Evolutionary conservation across 2,329 filamentous ascomycete species (phyloP).

Genomic region (Paecilomyces variotii): DNA sequence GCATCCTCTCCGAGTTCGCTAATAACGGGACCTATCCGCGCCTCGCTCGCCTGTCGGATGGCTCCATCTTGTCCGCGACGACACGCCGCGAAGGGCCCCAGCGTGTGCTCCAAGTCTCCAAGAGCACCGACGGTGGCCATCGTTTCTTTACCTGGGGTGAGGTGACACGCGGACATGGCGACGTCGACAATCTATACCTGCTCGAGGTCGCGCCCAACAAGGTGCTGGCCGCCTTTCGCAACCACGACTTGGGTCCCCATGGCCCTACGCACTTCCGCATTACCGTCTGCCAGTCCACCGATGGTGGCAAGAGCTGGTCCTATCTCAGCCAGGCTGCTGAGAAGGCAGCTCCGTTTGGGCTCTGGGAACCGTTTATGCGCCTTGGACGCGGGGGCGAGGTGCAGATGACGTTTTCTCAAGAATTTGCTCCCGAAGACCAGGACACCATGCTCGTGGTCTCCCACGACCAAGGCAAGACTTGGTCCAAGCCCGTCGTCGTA

Average conservation of each 20-base stretch:
- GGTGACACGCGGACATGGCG: conserved; percentile 35
- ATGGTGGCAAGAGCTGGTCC: conserved; percentile 37
- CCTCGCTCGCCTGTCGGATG: conserved; percentile 37
- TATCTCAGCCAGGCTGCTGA: conserved; percentile 40
- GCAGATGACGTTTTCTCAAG: conserved; percentile 41
- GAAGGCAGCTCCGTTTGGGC: conserved; percentile 29
- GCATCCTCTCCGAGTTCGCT: conserved; percentile 26
- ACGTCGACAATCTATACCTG: conserved; percentile 43
- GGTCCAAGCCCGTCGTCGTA: conserved; percentile 36
- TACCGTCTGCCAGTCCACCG: conserved; percentile 41
- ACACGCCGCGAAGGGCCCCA: conserved; percentile 32
- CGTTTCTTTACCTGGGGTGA: conserved; percentile 37
- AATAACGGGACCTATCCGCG: conserved; percentile 41
- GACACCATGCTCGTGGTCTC: conserved; percentile 44
- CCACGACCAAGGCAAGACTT: conserved; percentile 35
- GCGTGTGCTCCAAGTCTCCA: conserved; percentile 37
- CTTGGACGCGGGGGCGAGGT: conserved; percentile 30
- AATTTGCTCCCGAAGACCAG: conserved; percentile 40
- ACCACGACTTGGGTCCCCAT: conserved; percentile 34
- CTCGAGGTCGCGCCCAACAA: conserved; percentile 30
- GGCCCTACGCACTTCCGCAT: conserved; percentile 40
- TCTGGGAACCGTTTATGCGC: conserved; percentile 47
- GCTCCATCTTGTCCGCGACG: conserved; percentile 39
- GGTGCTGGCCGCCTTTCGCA: conserved; percentile 43
- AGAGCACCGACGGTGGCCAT: conserved; percentile 37